Evolutionary conservation across 2,329 filamentous ascomycete genomes (phyloP).

Genomic region (Beauveria medogensis): DNA sequence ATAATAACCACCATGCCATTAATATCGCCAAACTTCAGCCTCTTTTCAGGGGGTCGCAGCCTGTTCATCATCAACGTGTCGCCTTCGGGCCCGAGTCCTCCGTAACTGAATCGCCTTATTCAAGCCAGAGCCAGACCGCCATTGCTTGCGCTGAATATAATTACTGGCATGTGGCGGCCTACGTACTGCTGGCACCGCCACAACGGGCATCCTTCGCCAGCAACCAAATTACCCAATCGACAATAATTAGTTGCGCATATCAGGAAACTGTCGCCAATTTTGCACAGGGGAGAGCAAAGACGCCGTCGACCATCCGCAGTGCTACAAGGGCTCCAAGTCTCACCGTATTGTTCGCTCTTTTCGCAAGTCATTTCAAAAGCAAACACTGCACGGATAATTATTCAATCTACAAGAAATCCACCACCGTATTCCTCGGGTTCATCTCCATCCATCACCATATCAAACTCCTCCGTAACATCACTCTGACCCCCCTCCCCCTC

Average conservation of each 20-base stretch:
- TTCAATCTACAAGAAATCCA: conserved; percentile 34
- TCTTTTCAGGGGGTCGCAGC: too few relatives aligned
- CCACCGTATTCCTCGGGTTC: conserved; percentile 37
- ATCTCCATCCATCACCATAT: conserved; percentile 27
- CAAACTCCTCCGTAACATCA: conserved; percentile 36
- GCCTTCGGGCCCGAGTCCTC: too few relatives aligned
- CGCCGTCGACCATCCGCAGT: conserved; percentile 66
- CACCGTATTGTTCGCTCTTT: too few relatives aligned
- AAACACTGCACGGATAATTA: neutral
- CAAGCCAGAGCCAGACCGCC: neutral
- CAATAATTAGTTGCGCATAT: neutral
- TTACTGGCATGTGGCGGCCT: neutral
- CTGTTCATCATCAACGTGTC: neutral
- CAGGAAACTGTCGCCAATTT: conserved; percentile 81
- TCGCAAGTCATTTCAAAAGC: neutral
- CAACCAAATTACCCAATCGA: neutral
- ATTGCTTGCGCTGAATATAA: neutral
- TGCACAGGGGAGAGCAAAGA: conserved; percentile 91
- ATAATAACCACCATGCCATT: neutral
- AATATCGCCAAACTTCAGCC: neutral
- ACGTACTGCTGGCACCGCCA: neutral
- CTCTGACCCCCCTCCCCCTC: conserved; percentile 28
- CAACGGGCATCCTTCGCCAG: too few relatives aligned
- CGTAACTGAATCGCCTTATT: neutral
- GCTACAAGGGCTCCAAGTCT: conserved; percentile 57